These are phyloP conservation scores for Serendipita sp. DNA, from an alignment of 768 basidiomycete genomes.

Conservation along the genomic window DNA sequence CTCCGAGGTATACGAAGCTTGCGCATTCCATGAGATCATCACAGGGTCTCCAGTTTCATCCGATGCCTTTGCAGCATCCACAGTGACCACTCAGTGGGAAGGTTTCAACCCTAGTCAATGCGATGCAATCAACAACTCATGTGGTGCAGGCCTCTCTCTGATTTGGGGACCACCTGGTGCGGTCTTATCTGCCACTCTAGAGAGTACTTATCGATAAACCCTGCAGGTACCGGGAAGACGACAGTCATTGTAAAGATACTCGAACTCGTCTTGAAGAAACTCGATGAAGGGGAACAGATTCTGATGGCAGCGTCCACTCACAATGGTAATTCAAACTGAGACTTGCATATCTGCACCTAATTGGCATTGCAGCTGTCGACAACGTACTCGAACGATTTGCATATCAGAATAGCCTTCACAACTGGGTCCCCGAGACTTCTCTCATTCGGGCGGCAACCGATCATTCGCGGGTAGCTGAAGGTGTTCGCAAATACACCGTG, in stretches of 20 bases:
- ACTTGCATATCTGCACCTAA: not conserved
- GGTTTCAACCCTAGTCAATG: constrained; percentile 41
- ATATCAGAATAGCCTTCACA: constrained; percentile 27
- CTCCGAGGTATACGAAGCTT: constrained; percentile 29
- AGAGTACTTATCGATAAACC: not conserved
- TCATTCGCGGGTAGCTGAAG: constrained; percentile 41
- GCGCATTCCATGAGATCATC: constrained; percentile 35
- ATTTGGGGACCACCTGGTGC: constrained; percentile 60
- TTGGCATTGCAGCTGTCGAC: constrained; percentile 38
- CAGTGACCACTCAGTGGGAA: not conserved
- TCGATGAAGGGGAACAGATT: constrained; percentile 29
- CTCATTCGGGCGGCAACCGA: constrained; percentile 59
- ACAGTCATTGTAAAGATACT: constrained; percentile 53
- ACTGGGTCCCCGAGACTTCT: constrained; percentile 35
- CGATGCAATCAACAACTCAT: constrained; percentile 30
- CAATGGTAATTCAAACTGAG: constrained; percentile 32
- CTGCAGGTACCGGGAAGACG: constrained; percentile 52
- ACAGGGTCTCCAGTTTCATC: constrained; percentile 19
- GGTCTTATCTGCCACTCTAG: not conserved
- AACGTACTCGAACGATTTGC: constrained; percentile 54
- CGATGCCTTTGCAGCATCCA: not conserved
- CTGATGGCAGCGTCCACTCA: constrained; percentile 60
- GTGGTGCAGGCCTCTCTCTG: constrained; percentile 31
- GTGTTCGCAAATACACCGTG: constrained; percentile 42
- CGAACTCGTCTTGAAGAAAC: constrained; percentile 24